phyloP scores from a whole-genome alignment of 352 stramenopile species.

The Heterotrichella gracilis region DNA sequence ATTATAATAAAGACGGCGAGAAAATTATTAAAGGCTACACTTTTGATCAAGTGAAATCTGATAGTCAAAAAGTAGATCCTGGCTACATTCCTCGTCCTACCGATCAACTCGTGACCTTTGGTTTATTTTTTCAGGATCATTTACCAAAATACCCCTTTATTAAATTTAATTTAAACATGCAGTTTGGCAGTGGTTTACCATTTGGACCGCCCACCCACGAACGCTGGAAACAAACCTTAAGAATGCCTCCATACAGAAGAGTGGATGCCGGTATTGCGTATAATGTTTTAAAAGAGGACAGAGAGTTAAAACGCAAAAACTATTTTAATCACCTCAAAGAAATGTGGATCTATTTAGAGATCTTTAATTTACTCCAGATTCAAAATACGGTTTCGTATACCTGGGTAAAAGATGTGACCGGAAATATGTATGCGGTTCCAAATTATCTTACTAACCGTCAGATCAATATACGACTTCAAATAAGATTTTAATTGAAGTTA shows the following conservation, averaged over 20 bases:
- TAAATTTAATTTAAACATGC: neutral
- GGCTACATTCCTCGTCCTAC: neutral
- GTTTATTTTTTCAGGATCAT: neutral
- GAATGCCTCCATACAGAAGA: neutral
- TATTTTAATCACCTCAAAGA: neutral
- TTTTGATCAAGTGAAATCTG: neutral
- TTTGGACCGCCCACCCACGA: neutral
- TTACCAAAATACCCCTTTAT: neutral
- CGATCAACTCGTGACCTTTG: neutral
- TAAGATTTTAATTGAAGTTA: too few species aligned
- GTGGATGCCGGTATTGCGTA: neutral
- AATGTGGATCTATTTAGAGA: neutral
- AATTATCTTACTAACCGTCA: neutral
- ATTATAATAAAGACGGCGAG: constrained; percentile 1
- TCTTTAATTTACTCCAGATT: constrained; percentile 1
- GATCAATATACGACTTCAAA: neutral
- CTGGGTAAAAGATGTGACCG: neutral
- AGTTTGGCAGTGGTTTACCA: neutral
- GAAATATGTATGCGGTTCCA: neutral
- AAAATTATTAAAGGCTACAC: constrained; percentile 1
- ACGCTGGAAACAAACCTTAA: neutral
- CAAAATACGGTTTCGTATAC: neutral
- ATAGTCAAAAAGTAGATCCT: neutral
- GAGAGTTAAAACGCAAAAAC: neutral
- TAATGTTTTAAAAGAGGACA: neutral